Base-by-base conservation (phyloP, 2,329 filamentous ascomycete genomes). In the Nemania serpens region DNA sequence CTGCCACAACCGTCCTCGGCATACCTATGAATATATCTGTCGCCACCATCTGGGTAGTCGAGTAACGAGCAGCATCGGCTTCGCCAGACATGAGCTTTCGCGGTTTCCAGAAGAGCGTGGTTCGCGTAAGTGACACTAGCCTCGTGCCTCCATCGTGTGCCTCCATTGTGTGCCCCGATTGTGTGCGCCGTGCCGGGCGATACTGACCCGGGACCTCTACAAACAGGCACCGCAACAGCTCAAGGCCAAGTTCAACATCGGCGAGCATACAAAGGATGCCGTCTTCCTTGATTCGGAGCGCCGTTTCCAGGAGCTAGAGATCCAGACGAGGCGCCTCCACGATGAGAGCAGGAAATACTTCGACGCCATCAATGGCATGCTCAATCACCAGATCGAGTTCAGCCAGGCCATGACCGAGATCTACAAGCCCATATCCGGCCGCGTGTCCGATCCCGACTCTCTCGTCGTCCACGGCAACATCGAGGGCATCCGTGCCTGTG, bases 261-360 rank as follows among this genome's bases (percentile, higher is more conserved):
- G 95, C 75, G 95, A 98, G 70, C 86, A 94, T 75, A 96, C 93
- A 69, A 97, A 98, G 75, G 95, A 99, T 81, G 83, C 91, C 49
- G 89, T 99, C 72, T 99, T 97, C 77, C 88, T 91, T 65, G 95
- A 99, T 77, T 91, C 95, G 66, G 95, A 99, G 76, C 88, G 93
- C 64, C 89, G 95, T 50, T 99, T 98, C 75, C 84, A 92, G 67
- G 95, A 99, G 79, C 85, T 99, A 66, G 95, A 99, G 78, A 89
- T 82, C 67, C 93, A 99, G 80, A 98, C 95, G 37, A 98, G 97
- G 83, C 94, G 91, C 77, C 88, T 75, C 33, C 94, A 98, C 78
- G 92, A 97, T 80, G 94, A 98, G 78, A 96, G 92, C 58, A 91
- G 93, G 77, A 97, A 96, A 80, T 99, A 99, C 78, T 97, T 96